Conservation (phyloP, 768 basidiomycete genomes). For the Boletus vermiculosoides region DNA sequence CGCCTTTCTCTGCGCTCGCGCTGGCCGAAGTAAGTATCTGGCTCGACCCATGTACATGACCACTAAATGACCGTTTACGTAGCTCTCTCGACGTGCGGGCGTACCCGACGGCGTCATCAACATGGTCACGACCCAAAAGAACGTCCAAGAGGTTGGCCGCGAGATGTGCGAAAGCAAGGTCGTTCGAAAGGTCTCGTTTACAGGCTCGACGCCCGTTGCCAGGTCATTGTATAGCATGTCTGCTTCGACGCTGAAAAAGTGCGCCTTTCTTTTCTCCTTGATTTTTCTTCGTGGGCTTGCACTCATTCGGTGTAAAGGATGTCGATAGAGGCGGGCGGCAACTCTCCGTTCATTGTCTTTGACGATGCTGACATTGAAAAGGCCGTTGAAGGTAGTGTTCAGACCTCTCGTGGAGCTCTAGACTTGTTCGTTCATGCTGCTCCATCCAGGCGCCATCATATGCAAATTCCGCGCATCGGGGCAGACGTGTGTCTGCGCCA, state of each 20-base stretch:
- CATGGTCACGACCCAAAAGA: conserved; percentile 83
- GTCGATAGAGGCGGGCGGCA: conserved; percentile 90
- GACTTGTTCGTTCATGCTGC: not conserved
- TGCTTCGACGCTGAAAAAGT: conserved; percentile 82
- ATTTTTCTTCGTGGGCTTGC: not conserved
- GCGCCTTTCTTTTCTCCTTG: conserved; percentile 13
- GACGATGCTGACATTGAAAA: conserved; percentile 92
- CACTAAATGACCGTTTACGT: not conserved
- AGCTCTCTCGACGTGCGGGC: conserved; percentile 88
- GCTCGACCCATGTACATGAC: not conserved
- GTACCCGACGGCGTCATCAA: conserved; percentile 95
- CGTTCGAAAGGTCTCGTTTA: conserved; percentile 90
- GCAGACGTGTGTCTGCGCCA: conserved; percentile 86
- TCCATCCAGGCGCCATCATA: conserved; percentile 54
- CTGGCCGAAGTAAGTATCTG: conserved; percentile 68
- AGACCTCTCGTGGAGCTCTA: not conserved
- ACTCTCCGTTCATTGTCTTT: conserved; percentile 96
- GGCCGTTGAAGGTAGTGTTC: conserved; percentile 71
- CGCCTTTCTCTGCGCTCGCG: conserved; percentile 90
- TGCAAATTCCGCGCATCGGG: conserved; percentile 82
- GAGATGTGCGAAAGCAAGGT: conserved; percentile 89
- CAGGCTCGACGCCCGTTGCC: conserved; percentile 82
- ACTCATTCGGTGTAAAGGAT: conserved; percentile 34
- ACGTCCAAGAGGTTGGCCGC: conserved; percentile 83
- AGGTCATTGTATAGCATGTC: conserved; percentile 73